A percentile compares a stretch with the other conserved stretches of the same genome.
These are phyloP conservation scores for Aotearoamyces nothofagi DNA, from an alignment of 2,329 filamentous ascomycete species.

Conservation along the genomic window DNA sequence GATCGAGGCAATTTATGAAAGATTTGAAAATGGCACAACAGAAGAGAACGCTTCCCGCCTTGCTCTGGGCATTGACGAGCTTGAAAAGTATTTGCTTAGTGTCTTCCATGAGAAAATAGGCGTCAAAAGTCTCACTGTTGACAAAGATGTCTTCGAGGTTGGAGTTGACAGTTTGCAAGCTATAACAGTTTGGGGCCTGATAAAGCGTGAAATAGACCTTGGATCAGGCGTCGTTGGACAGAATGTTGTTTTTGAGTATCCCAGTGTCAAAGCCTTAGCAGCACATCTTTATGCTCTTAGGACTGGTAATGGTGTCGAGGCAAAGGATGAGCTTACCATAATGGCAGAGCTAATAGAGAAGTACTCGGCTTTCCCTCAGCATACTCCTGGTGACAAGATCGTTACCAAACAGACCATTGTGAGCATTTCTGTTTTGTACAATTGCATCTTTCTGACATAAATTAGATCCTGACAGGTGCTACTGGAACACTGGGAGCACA, in stretches of 20 bases:
- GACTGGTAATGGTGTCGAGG: conserved; percentile 4
- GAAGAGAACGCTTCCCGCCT: conserved; percentile 10
- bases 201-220: conserved; percentile 14
- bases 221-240: conserved; percentile 8
- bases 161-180: conserved; percentile 18
- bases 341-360: conserved; percentile 23
- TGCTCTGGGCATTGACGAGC: conserved; percentile 6
- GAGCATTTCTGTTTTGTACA: conserved; percentile 1
- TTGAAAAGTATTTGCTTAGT: conserved; percentile 8
- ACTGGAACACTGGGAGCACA: conserved; percentile 52
- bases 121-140: conserved; percentile 2
- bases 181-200: conserved; percentile 12
- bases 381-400: not conserved
- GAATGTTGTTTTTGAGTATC: conserved; percentile 20
- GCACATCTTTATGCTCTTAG: conserved; percentile 6
- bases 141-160: conserved; percentile 15
- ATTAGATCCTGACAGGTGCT: conserved; percentile 40
- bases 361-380: conserved; percentile 20
- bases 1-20: conserved; percentile 24
- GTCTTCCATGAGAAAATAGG: conserved; percentile 13
- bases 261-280: conserved; percentile 12
- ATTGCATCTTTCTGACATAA: conserved; percentile 7
- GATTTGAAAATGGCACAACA: conserved; percentile 15
- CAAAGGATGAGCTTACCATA: conserved; percentile 14
- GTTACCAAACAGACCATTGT: conserved; percentile 1